Conservation (phyloP, 257 asterid species). For the Phtheirospermum japonicum region DNA sequence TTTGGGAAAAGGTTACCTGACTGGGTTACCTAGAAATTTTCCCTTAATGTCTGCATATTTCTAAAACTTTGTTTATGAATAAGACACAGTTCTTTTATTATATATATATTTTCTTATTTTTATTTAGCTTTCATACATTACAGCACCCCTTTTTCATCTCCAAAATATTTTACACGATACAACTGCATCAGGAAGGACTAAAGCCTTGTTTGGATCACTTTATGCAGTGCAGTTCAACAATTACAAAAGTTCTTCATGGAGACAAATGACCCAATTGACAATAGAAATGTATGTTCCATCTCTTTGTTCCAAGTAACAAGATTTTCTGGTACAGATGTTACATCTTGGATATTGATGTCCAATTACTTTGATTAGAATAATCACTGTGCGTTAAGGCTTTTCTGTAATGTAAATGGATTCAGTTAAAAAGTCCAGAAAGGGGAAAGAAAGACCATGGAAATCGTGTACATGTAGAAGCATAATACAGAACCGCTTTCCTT, state of each 20-base stretch:
- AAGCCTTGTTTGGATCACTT: conserved; percentile 26
- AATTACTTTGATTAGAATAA: conserved; percentile 21
- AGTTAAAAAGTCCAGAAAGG: background rate
- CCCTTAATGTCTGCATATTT: background rate
- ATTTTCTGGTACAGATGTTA: conserved; percentile 15
- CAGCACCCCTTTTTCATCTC: background rate
- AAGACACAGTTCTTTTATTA: background rate
- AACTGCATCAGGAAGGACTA: conserved; percentile 30
- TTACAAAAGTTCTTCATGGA: conserved; percentile 77
- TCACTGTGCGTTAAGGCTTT: background rate
- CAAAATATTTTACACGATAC: conserved; percentile 8
- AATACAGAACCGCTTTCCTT: background rate
- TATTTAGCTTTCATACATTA: background rate
- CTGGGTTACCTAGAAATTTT: background rate
- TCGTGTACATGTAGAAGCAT: background rate
- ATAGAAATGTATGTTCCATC: conserved; percentile 59
- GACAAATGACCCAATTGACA: conserved; percentile 57
- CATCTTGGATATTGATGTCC: conserved; percentile 5
- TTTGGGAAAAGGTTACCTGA: conserved; percentile 17
- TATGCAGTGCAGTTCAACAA: conserved; percentile 84
- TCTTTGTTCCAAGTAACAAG: conserved; percentile 28
- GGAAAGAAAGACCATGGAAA: background rate
- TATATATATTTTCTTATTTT: background rate
- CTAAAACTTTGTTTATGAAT: conserved; percentile 1
- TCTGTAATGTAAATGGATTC: background rate